Percentiles rank a stretch among this genome's conserved stretches.
Evolutionary conservation across 2,329 filamentous ascomycete genomes (phyloP).

Genomic region (Xylaria sp.): DNA sequence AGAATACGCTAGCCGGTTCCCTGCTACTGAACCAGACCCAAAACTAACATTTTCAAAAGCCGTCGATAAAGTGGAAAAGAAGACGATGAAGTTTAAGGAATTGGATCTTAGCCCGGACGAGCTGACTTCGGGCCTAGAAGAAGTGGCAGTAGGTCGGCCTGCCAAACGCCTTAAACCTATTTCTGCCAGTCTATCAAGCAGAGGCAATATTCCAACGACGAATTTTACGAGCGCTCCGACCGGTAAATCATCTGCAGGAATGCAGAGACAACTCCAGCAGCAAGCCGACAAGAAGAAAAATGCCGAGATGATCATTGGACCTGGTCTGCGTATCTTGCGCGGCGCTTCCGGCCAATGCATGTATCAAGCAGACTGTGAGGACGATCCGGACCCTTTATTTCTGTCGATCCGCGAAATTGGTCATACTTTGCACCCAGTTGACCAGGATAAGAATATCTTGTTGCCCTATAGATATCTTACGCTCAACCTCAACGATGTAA

Average conservation of each 20-base stretch:
- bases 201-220: slow-evolving; percentile 40
- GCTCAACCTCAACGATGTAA: slow-evolving; percentile 39
- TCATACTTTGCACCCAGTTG: slow-evolving; percentile 40
- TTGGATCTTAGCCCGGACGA: slow-evolving; percentile 40
- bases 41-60: slow-evolving; percentile 15
- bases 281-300: not conserved
- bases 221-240: slow-evolving; percentile 30
- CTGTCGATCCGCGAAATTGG: slow-evolving; percentile 40
- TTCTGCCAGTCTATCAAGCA: slow-evolving; percentile 42
- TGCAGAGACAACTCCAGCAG: not conserved
- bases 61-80: slow-evolving; percentile 34
- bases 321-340: slow-evolving; percentile 37
- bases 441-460: slow-evolving; percentile 33
- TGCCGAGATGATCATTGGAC: slow-evolving; percentile 31
- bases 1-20: not conserved
- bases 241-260: not conserved
- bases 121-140: slow-evolving; percentile 35
- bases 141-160: slow-evolving; percentile 29
- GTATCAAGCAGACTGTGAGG: slow-evolving; percentile 36
- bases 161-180: slow-evolving; percentile 27
- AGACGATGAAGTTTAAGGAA: not conserved
- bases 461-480: slow-evolving; percentile 38
- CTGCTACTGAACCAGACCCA: not conserved
- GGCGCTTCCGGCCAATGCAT: slow-evolving; percentile 39
- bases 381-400: slow-evolving; percentile 32